Base-by-base conservation (phyloP, 2,329 filamentous ascomycete genomes). In the Fusarium musae region DNA sequence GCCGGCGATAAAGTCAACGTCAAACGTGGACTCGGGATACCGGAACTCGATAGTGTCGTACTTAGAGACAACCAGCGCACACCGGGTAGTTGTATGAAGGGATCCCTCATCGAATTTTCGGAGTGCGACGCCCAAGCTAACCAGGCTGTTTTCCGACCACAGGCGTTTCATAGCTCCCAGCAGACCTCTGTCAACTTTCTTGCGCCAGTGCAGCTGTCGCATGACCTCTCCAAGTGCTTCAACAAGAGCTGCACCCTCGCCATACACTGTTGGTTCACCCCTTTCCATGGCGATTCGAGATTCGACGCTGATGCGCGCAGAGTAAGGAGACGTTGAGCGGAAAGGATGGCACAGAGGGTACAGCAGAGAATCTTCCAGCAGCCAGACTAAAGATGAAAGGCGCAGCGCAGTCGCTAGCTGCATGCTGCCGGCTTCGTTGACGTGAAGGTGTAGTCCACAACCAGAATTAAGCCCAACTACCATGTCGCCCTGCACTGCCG, bases 1-100 rank as follows among this genome's bases (percentile, higher is more conserved):
- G 42, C 74, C 50, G 10, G 68, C 57, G 37, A 80, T 68, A 63
- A 71, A 80, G 16, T 76, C 69, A 6, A 69, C 60, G 32, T 80
- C 75, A 52, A 79, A 78, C 13, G 53, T 72, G 17, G 76, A 72
- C 26, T 79, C 78, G 30, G 77, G 76, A 43, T 80, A 80, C 36
- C 78, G 75, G 28, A 80, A 80, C 63, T 79, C 78, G 19, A 78
- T 23, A 1, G 77, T 79, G 32, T 75, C 53, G 54, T 77, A 75
- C 44, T 68, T 71, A 23, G 76, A 73, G 4, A 78, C 59, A n/a
- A 72, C 78, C 6, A 79, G 49, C 5, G 60, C 78, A 58, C 77
- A 79, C 16, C 72, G 71, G 13, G 60, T 66, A 9, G 76, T 78
- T 19, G 76, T 78, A 58, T 73, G 76, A 6, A 71, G 61, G 6